phyloP scores from a whole-genome alignment of 2,329 filamentous ascomycete species.

The Fusarium bulbicola region DNA sequence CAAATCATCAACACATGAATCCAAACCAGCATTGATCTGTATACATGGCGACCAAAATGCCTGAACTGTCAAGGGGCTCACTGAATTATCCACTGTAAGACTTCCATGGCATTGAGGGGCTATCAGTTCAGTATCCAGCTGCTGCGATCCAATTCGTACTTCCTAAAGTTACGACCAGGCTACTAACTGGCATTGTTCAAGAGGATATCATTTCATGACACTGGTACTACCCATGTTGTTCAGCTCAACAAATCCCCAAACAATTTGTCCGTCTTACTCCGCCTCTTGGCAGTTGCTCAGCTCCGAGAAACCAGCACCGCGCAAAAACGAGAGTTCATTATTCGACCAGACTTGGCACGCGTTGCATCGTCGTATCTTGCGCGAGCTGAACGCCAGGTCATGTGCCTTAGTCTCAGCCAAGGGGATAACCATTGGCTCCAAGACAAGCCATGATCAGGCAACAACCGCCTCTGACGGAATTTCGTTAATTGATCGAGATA shows the following conservation, averaged over 20 bases:
- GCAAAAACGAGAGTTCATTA: conserved; percentile 12
- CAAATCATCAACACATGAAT: neutral
- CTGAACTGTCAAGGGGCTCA: neutral
- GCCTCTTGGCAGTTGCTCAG: neutral
- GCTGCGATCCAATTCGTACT: neutral
- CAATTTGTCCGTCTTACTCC: neutral
- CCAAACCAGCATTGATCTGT: neutral
- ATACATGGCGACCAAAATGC: neutral
- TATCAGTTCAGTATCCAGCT: neutral
- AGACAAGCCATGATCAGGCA: conserved; percentile 35
- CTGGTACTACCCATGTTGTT: neutral
- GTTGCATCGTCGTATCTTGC: conserved; percentile 16
- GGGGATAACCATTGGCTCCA: conserved; percentile 20
- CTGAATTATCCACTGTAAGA: too few relatives aligned
- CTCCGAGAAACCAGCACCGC: neutral
- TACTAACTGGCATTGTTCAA: neutral
- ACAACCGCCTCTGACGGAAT: conserved; percentile 30
- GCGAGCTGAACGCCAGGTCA: conserved; percentile 39
- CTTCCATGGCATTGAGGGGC: neutral
- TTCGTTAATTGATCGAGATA: neutral
- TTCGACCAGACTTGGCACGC: conserved; percentile 21
- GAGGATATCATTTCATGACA: neutral
- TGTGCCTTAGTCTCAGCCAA: conserved; percentile 26
- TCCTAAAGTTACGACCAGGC: neutral
- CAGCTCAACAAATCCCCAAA: neutral